phyloP scores from a whole-genome alignment of 202 grass and related monocot genomes.

The Digitaria exilis region DNA sequence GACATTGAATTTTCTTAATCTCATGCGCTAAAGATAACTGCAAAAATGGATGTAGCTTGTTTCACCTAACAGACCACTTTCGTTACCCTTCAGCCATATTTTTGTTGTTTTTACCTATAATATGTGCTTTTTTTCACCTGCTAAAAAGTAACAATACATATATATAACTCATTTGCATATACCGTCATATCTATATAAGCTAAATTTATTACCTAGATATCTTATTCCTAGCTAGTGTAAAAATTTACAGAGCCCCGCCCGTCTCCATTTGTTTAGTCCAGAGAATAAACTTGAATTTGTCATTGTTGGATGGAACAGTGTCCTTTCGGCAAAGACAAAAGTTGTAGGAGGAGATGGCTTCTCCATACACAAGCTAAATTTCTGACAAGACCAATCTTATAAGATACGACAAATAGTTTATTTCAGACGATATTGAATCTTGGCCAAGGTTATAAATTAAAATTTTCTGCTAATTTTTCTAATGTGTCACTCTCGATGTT shows the following conservation, averaged over 20 bases:
- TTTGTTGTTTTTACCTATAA: neutral
- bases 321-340: neutral
- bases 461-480: neutral
- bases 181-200: no score
- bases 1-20: constrained; percentile 19
- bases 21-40: neutral
- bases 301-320: neutral
- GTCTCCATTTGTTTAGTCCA: neutral
- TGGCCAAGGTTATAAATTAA: neutral
- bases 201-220: no score
- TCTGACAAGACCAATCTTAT: neutral
- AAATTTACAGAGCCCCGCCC: no score
- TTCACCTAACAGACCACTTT: neutral
- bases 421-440: neutral
- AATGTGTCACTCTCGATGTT: neutral
- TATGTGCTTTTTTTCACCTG: neutral
- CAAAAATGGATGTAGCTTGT: neutral
- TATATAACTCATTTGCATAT: neutral
- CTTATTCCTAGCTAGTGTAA: no score
- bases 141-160: neutral
- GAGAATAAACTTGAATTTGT: neutral
- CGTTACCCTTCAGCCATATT: no score
- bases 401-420: neutral
- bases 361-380: neutral
- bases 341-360: neutral